A percentile compares a stretch with the other conserved stretches of the same genome.
phyloP scores from a whole-genome alignment of 2,329 filamentous ascomycete genomes.

The Fusarium tanahbumbuense region DNA sequence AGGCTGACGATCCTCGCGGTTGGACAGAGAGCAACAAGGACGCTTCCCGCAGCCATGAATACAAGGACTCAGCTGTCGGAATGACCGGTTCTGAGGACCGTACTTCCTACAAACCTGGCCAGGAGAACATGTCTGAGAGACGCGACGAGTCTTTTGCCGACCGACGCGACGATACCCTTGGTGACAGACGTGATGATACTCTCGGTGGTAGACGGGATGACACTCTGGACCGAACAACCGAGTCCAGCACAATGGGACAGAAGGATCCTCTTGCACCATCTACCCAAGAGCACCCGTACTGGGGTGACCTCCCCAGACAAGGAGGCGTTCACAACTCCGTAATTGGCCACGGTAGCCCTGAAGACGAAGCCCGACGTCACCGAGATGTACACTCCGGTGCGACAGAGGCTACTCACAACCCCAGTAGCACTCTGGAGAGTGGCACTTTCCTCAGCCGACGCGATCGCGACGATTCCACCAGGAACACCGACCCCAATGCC shows the following conservation, averaged over 20 bases:
- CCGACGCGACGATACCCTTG: neutral
- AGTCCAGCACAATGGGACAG: neutral
- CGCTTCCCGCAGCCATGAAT: slow-evolving; percentile 12
- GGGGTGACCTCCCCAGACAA: slow-evolving; percentile 31
- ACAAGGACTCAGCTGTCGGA: slow-evolving; percentile 32
- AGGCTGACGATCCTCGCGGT: slow-evolving; percentile 34
- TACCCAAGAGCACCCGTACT: slow-evolving; percentile 33
- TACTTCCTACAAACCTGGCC: neutral
- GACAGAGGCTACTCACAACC: neutral
- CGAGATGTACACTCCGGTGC: neutral
- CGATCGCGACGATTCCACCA: neutral
- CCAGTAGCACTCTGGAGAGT: slow-evolving; percentile 7
- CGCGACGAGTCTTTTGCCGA: neutral
- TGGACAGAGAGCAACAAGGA: slow-evolving; percentile 11
- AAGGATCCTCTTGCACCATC: slow-evolving; percentile 6
- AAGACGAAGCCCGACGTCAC: slow-evolving; percentile 20
- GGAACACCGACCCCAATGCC: slow-evolving; percentile 3
- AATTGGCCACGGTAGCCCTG: slow-evolving; percentile 27
- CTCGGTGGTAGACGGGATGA: neutral
- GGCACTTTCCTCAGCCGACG: slow-evolving; percentile 4
- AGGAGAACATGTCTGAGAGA: slow-evolving; percentile 11
- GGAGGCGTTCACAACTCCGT: slow-evolving; percentile 24
- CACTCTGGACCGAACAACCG: neutral
- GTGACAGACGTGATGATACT: neutral
- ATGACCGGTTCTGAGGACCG: slow-evolving; percentile 13